Evolutionary conservation across 805 yeast genomes (phyloP), one percentile per base, ranked within the genome.

Genomic region (Myxozyma kluyveri): DNA sequence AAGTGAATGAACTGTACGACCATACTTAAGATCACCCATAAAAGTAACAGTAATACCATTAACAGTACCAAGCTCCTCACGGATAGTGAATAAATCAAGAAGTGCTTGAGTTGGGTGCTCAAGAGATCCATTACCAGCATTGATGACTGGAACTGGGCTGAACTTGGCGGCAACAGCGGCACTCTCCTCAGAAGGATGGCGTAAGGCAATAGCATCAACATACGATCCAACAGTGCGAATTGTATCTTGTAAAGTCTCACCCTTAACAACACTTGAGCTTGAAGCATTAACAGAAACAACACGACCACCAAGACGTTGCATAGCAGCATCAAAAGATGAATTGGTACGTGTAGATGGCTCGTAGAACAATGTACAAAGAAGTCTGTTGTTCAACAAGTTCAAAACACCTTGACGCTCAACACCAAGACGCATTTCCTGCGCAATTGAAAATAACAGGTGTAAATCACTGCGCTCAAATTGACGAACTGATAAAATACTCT

Each of bases 71-170:
- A 93, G 77, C 75, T 93, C 99, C 73, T 93, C 99, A 75, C 99
- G 88, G 65, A 93, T 93, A 47, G 99, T 93, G 80, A 91, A 93
- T 72, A 93, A 76, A 70, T 93, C 99, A 67, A 95, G 77, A 76
- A 93, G 87, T 1, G 99, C 99, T 75, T 93, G 99, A 22, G 98
- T 87, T 65, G 99, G 99, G 72, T 93, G 99, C 76, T 93, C 99
- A 71, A 88, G 84, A 47, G 96, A 77, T 35, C 99, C 99, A 69
- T 93, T 93, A 67, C 99, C 99, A 67, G 96, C 99, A 67, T 93
- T 93, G 69, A 93, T 82, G 60, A 95, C 88, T 52, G 99, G 99
- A 63, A 95, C 89, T 50, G 96, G 96, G 22, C 97, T 88, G 75
- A 83, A 93, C 69, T 91, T 89, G 62, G 96, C 95, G 54, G 99